Conservation (phyloP, 441 rosid genomes). For the Populus trichocarpa region DNA sequence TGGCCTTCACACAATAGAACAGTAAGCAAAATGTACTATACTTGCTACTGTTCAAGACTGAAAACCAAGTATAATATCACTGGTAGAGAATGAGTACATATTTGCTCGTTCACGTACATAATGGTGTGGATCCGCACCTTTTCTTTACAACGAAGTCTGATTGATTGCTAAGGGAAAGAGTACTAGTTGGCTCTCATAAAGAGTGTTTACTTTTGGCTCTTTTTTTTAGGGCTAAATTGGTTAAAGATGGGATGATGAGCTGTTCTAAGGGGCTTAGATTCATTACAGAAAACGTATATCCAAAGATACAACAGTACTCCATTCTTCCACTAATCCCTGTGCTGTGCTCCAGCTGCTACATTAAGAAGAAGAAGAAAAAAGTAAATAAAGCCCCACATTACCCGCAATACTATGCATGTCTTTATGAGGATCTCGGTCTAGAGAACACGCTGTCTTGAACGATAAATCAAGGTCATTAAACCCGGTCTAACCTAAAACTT, state of each 20-base stretch:
- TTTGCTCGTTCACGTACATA: no score
- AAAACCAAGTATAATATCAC: neutral
- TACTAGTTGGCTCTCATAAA: slow-evolving; percentile 17
- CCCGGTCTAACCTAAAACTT: no score
- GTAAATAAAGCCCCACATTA: neutral
- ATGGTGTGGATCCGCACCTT: neutral
- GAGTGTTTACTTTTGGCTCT: neutral
- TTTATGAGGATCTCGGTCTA: neutral
- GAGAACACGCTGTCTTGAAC: neutral
- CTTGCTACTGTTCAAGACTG: neutral
- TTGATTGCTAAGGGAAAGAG: slow-evolving; percentile 28
- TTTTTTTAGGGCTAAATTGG: neutral
- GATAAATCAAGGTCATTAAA: neutral
- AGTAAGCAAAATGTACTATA: neutral
- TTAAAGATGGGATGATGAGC: slow-evolving; percentile 8
- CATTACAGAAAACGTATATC: slow-evolving; percentile 16
- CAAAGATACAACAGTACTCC: slow-evolving; percentile 10
- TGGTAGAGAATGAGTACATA: neutral
- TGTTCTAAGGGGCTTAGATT: slow-evolving; percentile 19
- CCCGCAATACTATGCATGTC: neutral
- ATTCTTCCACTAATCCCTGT: slow-evolving; percentile 8
- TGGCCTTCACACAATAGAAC: neutral
- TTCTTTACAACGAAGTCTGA: slow-evolving; percentile 12
- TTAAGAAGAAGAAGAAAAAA: neutral
- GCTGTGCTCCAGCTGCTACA: neutral